Base-by-base conservation (phyloP, 108 stramenopile species). In the Cylindrotheca closterium region DNA sequence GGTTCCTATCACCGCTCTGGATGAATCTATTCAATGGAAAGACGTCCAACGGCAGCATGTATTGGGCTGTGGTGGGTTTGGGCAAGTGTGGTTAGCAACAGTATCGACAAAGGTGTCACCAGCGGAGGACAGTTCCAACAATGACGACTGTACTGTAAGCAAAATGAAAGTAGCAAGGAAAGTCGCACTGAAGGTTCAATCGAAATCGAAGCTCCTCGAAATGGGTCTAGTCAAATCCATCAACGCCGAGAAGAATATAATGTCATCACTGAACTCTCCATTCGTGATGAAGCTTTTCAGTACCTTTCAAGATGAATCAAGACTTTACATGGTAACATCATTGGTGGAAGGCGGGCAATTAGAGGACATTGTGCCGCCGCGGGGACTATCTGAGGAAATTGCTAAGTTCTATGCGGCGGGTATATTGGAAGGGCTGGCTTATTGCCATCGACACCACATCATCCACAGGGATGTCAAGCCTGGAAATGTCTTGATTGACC, bases 41-140 rank as follows among this genome's bases (percentile, higher is more conserved):
- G 79, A 49, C 53, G 75, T 67, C 50, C 80, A 47, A 74, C 79
- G 83, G 32, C 81, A 73, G 65, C 68, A 58, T 57, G 79, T 92
- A 31, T 65, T 98, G 0, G 97, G 97, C 30, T 83, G 89, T 15
- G 97, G 97, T 27, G 94, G 94, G 12, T 98, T 96, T 67, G 97
- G 97, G 10, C 90, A 94, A 54, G 97, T 98, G 3, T 95, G 94
- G 88, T 75, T 98, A 30, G 90, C 86, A 7, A 84, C 59, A 30
- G 52, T 17, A n/a, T 34, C 10, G 45, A 45, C 42, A 45, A 60
- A 7, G 45, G 26, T 2, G 46, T 66, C 23, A 46, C 19, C 30
- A n/a, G 67, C 19, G 19, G 86, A 45, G 58, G 57, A 31, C n/a
- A n/a, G n/a, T n/a, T 26, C 25, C 33, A 29, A 55, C 29, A 68